Evolutionary conservation across 2,329 filamentous ascomycete species (phyloP).

Genomic region (Alternaria viburni): DNA sequence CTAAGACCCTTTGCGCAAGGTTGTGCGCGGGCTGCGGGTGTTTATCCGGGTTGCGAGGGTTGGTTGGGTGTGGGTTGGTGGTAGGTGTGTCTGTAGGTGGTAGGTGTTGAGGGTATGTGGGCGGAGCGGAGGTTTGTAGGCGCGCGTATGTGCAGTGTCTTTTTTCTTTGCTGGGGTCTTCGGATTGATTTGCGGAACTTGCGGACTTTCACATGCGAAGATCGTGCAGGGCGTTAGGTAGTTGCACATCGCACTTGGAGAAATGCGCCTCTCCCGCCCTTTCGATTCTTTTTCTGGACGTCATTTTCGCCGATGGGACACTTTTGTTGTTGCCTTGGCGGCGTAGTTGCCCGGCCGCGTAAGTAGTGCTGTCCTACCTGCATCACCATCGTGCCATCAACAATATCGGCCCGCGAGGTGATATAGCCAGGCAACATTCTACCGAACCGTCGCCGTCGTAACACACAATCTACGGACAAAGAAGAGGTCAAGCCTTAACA

Average conservation of each 20-base stretch:
- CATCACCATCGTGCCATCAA: not conserved
- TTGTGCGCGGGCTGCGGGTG: not conserved
- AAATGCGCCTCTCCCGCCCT: not conserved
- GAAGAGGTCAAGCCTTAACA: not conserved
- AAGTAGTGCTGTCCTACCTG: not conserved
- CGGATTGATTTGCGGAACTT: not conserved
- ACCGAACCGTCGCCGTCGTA: not conserved
- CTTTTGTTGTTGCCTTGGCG: not conserved
- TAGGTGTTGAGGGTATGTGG: not conserved
- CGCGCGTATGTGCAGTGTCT: not conserved
- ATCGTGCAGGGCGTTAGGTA: not conserved
- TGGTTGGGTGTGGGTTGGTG: not conserved
- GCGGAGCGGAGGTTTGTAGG: not conserved
- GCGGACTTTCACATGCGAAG: not conserved
- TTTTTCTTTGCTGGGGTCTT: not conserved
- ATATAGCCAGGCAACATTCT: not conserved
- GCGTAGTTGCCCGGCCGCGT: not conserved
- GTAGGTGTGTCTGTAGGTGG: not conserved
- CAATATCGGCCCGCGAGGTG: not conserved
- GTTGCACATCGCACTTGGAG: not conserved
- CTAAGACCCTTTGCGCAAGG: not conserved
- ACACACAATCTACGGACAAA: not conserved
- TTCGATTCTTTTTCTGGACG: not conserved
- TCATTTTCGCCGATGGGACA: not conserved
- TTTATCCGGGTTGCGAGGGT: not conserved